These are phyloP conservation scores for Wickerhamomyces tratensis DNA, from an alignment of 805 yeast genomes.

Conservation along the genomic window DNA sequence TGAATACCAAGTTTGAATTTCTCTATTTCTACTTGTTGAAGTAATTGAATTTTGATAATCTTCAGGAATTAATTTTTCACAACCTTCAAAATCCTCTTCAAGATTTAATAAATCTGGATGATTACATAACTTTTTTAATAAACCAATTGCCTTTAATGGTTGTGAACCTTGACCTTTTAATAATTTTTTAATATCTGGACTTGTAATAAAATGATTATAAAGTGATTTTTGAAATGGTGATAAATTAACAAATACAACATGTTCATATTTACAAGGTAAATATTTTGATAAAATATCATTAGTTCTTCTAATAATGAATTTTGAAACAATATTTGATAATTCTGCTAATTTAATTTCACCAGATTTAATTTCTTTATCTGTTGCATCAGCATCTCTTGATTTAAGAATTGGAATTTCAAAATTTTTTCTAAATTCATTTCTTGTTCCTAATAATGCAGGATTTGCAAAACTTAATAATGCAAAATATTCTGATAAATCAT, in stretches of 20 bases:
- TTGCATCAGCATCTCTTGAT: slow-evolving; percentile 86
- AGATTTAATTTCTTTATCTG: slow-evolving; percentile 59
- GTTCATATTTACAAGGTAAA: slow-evolving; percentile 92
- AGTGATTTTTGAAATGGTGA: slow-evolving; percentile 67
- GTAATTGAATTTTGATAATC: slow-evolving; percentile 44
- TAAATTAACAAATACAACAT: slow-evolving; percentile 85
- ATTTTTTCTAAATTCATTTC: slow-evolving; percentile 74
- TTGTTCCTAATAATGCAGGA: slow-evolving; percentile 84
- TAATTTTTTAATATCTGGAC: slow-evolving; percentile 65
- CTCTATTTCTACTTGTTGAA: slow-evolving; percentile 51
- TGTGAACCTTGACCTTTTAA: slow-evolving; percentile 66
- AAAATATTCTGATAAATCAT: slow-evolving; percentile 89
- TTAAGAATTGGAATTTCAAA: slow-evolving; percentile 72
- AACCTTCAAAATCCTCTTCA: slow-evolving; percentile 70
- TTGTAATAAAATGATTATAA: slow-evolving; percentile 65
- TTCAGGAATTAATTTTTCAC: slow-evolving; percentile 57
- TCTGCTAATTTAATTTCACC: slow-evolving; percentile 67
- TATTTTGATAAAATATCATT: slow-evolving; percentile 92
- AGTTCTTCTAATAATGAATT: slow-evolving; percentile 88
- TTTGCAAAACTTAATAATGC: slow-evolving; percentile 86
- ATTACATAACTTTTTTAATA: slow-evolving; percentile 83
- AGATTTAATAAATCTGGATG: slow-evolving; percentile 83
- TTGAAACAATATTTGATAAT: slow-evolving; percentile 68
- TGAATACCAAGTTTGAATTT: slow-evolving; percentile 71
- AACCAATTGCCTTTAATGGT: slow-evolving; percentile 82